A percentile compares a stretch with the other conserved stretches of the same genome.
These are phyloP conservation scores for Aspergillus versicolor DNA, from an alignment of 2,329 filamentous ascomycete species.

Conservation along the genomic window DNA sequence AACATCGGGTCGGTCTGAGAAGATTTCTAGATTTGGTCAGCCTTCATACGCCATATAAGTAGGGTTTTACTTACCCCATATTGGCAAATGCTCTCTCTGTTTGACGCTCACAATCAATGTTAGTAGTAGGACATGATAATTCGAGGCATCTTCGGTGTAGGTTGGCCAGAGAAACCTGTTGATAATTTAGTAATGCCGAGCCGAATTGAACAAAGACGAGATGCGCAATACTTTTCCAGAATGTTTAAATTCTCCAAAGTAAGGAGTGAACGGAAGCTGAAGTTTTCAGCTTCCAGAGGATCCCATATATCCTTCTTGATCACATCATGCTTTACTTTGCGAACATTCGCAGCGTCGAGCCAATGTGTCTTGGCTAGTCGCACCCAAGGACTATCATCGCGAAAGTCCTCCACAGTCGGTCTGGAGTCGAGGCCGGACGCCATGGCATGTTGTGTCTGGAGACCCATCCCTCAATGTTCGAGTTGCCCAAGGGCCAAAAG, in stretches of 20 bases:
- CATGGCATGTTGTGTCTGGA: constrained; percentile 54
- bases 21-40: constrained; percentile 60
- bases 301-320: constrained; percentile 90
- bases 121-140: constrained; percentile 86
- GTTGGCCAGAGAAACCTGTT: constrained; percentile 88
- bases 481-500: constrained; percentile 60
- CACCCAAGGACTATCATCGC: constrained; percentile 51
- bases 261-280: constrained; percentile 73
- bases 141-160: constrained; percentile 83
- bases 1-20: constrained; percentile 72
- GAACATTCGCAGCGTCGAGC: constrained; percentile 69
- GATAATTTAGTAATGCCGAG: constrained; percentile 20
- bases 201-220: background rate
- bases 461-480: constrained; percentile 34
- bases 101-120: constrained; percentile 85
- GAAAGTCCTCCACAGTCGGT: constrained; percentile 44
- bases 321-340: constrained; percentile 76
- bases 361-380: constrained; percentile 81
- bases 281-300: constrained; percentile 75
- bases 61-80: constrained; percentile 68
- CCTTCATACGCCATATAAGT: background rate
- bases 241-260: constrained; percentile 87
- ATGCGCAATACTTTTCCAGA: constrained; percentile 66
- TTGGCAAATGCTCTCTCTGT: constrained; percentile 78
- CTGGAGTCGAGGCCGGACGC: constrained; percentile 51